Base-by-base conservation (phyloP, 169 alveolate genomes). In the Toxoplasma gondii region DNA sequence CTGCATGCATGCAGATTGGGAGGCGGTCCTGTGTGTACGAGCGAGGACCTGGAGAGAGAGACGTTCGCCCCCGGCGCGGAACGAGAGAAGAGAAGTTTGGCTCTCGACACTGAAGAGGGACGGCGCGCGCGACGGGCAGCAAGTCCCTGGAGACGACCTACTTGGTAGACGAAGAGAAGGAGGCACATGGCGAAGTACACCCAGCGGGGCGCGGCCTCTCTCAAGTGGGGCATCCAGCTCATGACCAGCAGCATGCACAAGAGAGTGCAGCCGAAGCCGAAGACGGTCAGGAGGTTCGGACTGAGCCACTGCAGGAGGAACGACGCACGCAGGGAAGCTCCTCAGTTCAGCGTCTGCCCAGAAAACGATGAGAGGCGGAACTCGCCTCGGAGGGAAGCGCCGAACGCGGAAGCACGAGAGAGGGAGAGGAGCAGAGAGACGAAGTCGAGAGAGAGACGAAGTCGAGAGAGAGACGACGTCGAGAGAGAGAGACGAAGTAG, bases 131-230 rank as follows among this genome's bases (percentile, higher is more conserved):
- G 58, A 12, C 58, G 12, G 12, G 58, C 58, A 12, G 58, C 4
- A 12, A 49, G 12, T 4, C 58, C 22, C 4, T 7, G 58, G 58
- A 49, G 12, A 12, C 58, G 58, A 49, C 58, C 12, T 29, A 27
- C 93, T n/a, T 70, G 93, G 74, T 70, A 90, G 43, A 44, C 10
- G 58, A 64, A 90, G 88, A 70, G 69, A 24, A 69, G 69, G 19
- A 90, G 43, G 22, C 49, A 27, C n/a, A 54, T 44, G n/a, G 31
- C 74, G 16, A 43, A 17, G 27, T 43, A 70, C 16, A 90, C 88
- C 88, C 88, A 67, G 27, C 74, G 41, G 12, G 93, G 93, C 4
- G 93, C 88, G 36, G 87, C 88, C 54, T 90, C 93, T 29, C 39
- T 45, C 81, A 90, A 67, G 39, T n/a, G 64, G n/a, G 93, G 93